A percentile compares a stretch with the other conserved stretches of the same genome.
Evolutionary conservation across 352 stramenopile species (phyloP).

Genomic region (Pythium guiyangense): DNA sequence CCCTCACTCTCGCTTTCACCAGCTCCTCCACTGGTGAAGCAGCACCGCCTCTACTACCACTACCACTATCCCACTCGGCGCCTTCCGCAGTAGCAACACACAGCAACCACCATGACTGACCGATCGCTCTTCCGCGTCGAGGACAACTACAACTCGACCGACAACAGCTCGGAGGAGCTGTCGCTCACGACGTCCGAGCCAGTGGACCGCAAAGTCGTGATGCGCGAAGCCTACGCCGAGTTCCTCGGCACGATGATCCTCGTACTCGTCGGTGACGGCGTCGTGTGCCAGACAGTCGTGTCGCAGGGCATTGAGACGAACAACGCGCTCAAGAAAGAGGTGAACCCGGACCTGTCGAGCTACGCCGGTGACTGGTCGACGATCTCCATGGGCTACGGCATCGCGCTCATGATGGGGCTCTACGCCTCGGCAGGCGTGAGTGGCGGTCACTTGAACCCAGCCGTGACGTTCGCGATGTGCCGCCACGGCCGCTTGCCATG

Average conservation of each 20-base stretch:
- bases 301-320: constrained; percentile 56
- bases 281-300: constrained; percentile 57
- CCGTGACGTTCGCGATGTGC: constrained; percentile 63
- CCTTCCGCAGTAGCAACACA: background rate
- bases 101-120: constrained; percentile 16
- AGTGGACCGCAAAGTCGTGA: constrained; percentile 25
- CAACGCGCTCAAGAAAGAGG: constrained; percentile 43
- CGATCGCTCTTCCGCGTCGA: constrained; percentile 28
- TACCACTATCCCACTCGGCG: no score
- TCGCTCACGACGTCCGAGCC: constrained; percentile 43
- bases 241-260: constrained; percentile 62
- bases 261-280: constrained; percentile 48
- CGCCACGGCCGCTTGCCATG: constrained; percentile 53
- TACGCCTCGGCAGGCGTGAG: constrained; percentile 68
- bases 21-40: no score
- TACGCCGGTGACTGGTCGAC: constrained; percentile 68
- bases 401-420: constrained; percentile 65
- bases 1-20: no score
- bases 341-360: constrained; percentile 36
- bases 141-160: constrained; percentile 14
- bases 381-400: constrained; percentile 66
- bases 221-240: constrained; percentile 33
- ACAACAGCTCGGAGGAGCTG: constrained; percentile 34
- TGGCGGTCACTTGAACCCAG: constrained; percentile 65
- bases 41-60: no score